Conservation (phyloP, 2,329 filamentous ascomycete genomes). For the Pseudocercospora pini-densiflorae region DNA sequence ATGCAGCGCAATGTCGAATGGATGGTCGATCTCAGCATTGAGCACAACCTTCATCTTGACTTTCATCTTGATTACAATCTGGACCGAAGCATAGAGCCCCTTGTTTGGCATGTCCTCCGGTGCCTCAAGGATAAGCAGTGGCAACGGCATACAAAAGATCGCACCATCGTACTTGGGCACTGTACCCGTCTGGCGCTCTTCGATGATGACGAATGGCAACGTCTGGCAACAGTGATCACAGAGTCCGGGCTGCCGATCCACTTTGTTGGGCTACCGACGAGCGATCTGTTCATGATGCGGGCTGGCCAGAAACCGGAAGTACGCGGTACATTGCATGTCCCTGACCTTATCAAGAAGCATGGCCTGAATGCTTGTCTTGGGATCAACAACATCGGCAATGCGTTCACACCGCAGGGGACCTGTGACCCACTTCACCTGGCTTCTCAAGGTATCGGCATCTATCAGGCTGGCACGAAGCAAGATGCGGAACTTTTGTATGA, state of each 20-base stretch:
- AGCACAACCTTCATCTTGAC: slow-evolving; percentile 63
- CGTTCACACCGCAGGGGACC: slow-evolving; percentile 72
- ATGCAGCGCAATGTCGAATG: slow-evolving; percentile 65
- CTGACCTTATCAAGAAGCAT: slow-evolving; percentile 63
- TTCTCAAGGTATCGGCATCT: slow-evolving; percentile 66
- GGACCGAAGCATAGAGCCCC: slow-evolving; percentile 52
- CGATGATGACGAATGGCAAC: slow-evolving; percentile 52
- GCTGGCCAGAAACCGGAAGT: slow-evolving; percentile 37
- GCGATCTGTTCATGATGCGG: slow-evolving; percentile 74
- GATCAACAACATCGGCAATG: slow-evolving; percentile 75
- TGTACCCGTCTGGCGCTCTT: slow-evolving; percentile 69
- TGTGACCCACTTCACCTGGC: slow-evolving; percentile 69
- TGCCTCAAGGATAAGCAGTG: slow-evolving; percentile 57
- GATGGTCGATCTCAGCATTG: slow-evolving; percentile 61
- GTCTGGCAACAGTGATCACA: slow-evolving; percentile 54
- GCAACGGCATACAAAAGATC: slow-evolving; percentile 46
- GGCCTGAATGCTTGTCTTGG: slow-evolving; percentile 65
- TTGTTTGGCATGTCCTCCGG: slow-evolving; percentile 61
- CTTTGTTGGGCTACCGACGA: slow-evolving; percentile 72
- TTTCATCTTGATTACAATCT: slow-evolving; percentile 75
- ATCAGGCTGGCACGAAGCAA: slow-evolving; percentile 66
- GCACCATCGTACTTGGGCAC: slow-evolving; percentile 67
- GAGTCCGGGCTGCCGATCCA: slow-evolving; percentile 60
- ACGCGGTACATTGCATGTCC: slow-evolving; percentile 66
- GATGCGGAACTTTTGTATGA: slow-evolving; percentile 65